These are phyloP conservation scores for Cutaneotrichosporon dermatis DNA, from an alignment of 1,284 basidiomycete genomes.

Conservation along the genomic window DNA sequence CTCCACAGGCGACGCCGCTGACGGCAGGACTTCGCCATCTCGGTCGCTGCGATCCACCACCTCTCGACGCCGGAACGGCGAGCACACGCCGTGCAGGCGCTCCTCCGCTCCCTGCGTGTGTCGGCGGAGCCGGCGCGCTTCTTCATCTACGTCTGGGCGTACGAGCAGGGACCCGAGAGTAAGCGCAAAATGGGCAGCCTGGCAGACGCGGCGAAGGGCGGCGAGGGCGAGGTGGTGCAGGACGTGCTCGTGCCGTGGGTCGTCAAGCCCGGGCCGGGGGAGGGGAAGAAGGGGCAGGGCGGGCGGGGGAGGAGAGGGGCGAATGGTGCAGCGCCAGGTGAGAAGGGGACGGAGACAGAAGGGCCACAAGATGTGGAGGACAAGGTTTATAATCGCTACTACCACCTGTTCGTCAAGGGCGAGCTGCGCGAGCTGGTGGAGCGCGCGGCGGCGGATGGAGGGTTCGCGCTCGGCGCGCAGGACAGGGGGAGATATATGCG, in stretches of 20 bases:
- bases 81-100: constrained; percentile 64
- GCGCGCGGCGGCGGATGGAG: constrained; percentile 61
- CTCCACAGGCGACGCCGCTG: too few species aligned
- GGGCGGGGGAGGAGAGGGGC: neutral
- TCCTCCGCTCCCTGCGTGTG: constrained; percentile 63
- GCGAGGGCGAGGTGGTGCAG: constrained; percentile 40
- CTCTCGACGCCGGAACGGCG: constrained; percentile 72
- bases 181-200: constrained; percentile 60
- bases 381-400: constrained; percentile 74
- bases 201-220: constrained; percentile 40
- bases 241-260: constrained; percentile 75
- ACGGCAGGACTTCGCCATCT: constrained; percentile 82
- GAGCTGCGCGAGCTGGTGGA: constrained; percentile 64
- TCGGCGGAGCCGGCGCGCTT: constrained; percentile 60
- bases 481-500: constrained; percentile 54
- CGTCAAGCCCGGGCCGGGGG: constrained; percentile 18
- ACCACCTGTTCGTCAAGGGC: constrained; percentile 82
- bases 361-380: constrained; percentile 1
- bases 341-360: neutral
- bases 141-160: constrained; percentile 97
- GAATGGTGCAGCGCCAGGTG: neutral
- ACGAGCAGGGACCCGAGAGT: constrained; percentile 81
- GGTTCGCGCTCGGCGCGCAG: constrained; percentile 43
- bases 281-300: constrained; percentile 6
- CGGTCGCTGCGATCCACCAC: constrained; percentile 93